These are phyloP conservation scores for Barnettozyma wickerhamii DNA, from an alignment of 805 yeast species.

Conservation along the genomic window DNA sequence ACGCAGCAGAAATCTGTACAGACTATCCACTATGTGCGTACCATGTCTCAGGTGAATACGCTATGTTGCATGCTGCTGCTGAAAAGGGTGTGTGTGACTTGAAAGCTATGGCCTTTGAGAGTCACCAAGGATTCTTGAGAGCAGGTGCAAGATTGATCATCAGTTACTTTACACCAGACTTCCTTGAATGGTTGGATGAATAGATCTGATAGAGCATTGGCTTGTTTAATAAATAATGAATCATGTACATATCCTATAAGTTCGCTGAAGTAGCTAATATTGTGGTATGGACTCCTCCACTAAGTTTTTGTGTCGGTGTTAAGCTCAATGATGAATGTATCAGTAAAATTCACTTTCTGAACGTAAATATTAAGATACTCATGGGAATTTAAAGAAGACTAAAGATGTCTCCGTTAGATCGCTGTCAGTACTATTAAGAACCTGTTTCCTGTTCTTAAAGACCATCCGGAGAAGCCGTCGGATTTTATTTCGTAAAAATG, in stretches of 20 bases:
- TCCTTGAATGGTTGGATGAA: slow-evolving; percentile 81
- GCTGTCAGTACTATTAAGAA: too few relatives aligned
- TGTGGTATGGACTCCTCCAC: too few relatives aligned
- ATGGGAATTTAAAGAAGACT: too few relatives aligned
- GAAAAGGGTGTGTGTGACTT: slow-evolving; percentile 90
- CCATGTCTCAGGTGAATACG: slow-evolving; percentile 96
- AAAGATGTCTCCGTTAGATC: too few relatives aligned
- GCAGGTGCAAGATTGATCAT: slow-evolving; percentile 95
- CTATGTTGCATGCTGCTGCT: slow-evolving; percentile 98
- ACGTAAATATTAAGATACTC: too few relatives aligned
- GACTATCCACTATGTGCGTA: slow-evolving; percentile 92
- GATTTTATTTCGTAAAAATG: too few relatives aligned
- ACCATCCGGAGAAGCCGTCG: too few relatives aligned
- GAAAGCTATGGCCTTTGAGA: slow-evolving; percentile 71
- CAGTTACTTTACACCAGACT: slow-evolving; percentile 92
- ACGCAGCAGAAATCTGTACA: slow-evolving; percentile 75
- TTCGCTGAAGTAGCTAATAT: too few relatives aligned
- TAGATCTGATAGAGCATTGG: slow-evolving; percentile 1
- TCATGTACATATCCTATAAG: neutral
- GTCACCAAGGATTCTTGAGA: slow-evolving; percentile 86
- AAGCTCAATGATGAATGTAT: too few relatives aligned
- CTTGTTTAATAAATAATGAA: neutral
- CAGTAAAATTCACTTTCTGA: too few relatives aligned
- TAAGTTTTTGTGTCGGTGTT: too few relatives aligned
- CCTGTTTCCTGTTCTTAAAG: too few relatives aligned